Base-by-base conservation (phyloP, 257 asterid genomes). In the Solanum medicagineum region DNA sequence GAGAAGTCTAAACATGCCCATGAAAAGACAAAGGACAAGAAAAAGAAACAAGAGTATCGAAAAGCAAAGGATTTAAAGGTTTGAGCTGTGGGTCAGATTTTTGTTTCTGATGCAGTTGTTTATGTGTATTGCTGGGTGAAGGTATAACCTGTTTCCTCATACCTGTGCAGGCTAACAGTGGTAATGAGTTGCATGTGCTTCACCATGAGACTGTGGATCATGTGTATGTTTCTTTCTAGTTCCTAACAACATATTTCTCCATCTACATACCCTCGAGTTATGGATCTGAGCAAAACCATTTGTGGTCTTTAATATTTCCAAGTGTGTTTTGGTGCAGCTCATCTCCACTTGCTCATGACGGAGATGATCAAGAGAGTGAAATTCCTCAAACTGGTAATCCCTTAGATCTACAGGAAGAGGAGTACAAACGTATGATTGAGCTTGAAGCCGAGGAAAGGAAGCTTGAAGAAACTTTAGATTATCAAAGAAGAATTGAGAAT, bases 401-500 rank as follows among this genome's bases (percentile, higher is more conserved):
- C 84, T 85, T 90, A 65, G 90, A 80, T 74, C 88, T 89, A 60
- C 91, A 89, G 86, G 94, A 92, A 86, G 97, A 92, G 87, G 99
- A 95, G 87, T 87, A 89, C 88, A 92, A 89, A 81, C 97, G 88
- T 57, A 90, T 84, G 90, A 91, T 93, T 88, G 98, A 95, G 87
- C 97, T 95, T 87, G 99, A 95, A 91, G 98, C 97, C 4, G 98
- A 97, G 89, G 99, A 95, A 89, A 95, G 97, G 89, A 94, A 95
- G 93, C 98, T 97, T 84, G 98, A 97, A 92, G 99, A 95, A 91
- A 94, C 98, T 84, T 86, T 97, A 90, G 98, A 95, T 85, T 94
- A 93, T 90, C 99, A 97, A 91, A 92, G 99, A 82, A 92, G 94
- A 51, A 92, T 97, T 77, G 99, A 97, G 91, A 92, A 97, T 84